Base-by-base conservation (phyloP, 2,329 filamentous ascomycete genomes). In the Paecilomyces sp. region DNA sequence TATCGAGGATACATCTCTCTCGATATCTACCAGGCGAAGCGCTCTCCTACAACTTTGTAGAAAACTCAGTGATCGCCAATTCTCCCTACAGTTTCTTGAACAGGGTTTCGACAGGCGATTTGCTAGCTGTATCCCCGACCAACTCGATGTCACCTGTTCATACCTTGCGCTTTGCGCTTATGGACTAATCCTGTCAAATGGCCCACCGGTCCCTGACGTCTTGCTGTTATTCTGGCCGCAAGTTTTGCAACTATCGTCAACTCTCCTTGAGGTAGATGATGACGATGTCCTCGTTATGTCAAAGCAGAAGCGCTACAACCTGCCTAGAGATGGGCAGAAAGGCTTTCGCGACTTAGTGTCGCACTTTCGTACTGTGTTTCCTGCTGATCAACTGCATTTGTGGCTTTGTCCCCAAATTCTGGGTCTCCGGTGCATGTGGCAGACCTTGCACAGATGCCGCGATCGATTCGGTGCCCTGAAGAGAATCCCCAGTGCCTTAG, bases 31-130 rank as follows among this genome's bases (percentile, higher is more conserved):
- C 34, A 77, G 79, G 61, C 79, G 83, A 52, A 83, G 76, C 66
- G 80, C 81, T 2, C 75, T 86, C 61, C 71, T 84, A 47, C 83
- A 86, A 57, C 71, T 87, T n/a, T 79, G 80, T 57, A 72, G 70
- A 28, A 85, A 83, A 64, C 73, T 86, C 59, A 65, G 75, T 2
- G 80, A 79, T 41, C 56, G 69, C 24, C 67, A 68, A n/a, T 75
- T 76, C 58, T 66, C 68, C 33, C 69, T 67, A n/a, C 73, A 74
- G 31, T 92, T 96, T 66, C 82, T 89, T 22, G 87, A 92, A 62
- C 87, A 91, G 64, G 85, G 86, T 6, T 85, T 89, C 59, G 89
- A 91, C 62, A 82, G 86, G 58, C 83, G 83, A 31, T 79, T 97
- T 15, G 83, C 91, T 57, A 80, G 83, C 53, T 82, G 84, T 51